These are phyloP conservation scores for Logfia minima DNA, from an alignment of 129 eudicot species.

Conservation along the genomic window DNA sequence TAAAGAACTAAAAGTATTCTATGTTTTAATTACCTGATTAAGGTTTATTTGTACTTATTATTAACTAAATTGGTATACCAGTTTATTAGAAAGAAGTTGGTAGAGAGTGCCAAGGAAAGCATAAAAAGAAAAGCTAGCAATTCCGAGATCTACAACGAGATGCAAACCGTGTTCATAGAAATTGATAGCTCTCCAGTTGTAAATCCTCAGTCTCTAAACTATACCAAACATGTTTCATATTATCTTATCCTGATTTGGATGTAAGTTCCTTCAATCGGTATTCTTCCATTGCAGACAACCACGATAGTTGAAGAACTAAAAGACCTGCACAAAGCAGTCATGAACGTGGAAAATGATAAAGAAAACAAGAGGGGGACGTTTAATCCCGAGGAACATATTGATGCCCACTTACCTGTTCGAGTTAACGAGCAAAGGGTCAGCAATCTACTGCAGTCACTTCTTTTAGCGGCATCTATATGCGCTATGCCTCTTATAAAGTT, in stretches of 20 bases:
- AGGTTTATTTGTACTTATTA: not conserved
- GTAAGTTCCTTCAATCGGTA: not conserved
- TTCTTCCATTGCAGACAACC: conserved; percentile 36
- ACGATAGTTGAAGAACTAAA: conserved; percentile 48
- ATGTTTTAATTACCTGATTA: conserved; percentile 7
- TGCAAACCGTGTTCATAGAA: conserved; percentile 52
- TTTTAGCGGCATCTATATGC: conserved; percentile 53
- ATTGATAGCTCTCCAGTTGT: conserved; percentile 48
- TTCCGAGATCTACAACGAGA: conserved; percentile 47
- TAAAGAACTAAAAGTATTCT: not conserved
- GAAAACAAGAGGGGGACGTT: conserved; percentile 31
- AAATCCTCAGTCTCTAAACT: conserved; percentile 8
- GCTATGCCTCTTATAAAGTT: conserved; percentile 53
- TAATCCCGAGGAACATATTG: conserved; percentile 59
- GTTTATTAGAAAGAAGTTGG: conserved; percentile 51
- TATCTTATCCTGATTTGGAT: not conserved
- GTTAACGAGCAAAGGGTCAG: conserved; percentile 85
- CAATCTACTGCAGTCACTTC: conserved; percentile 67
- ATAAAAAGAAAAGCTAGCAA: conserved; percentile 40
- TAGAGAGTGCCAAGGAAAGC: conserved; percentile 48
- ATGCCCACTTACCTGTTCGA: conserved; percentile 67
- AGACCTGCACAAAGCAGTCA: conserved; percentile 60
- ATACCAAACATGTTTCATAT: not conserved
- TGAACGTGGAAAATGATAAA: conserved; percentile 48
- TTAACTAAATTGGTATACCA: conserved; percentile 19